Evolutionary conservation across 306 rosid genomes (phyloP), one percentile per base, ranked within the genome.

Genomic region (Macrotyloma uniflorum): DNA sequence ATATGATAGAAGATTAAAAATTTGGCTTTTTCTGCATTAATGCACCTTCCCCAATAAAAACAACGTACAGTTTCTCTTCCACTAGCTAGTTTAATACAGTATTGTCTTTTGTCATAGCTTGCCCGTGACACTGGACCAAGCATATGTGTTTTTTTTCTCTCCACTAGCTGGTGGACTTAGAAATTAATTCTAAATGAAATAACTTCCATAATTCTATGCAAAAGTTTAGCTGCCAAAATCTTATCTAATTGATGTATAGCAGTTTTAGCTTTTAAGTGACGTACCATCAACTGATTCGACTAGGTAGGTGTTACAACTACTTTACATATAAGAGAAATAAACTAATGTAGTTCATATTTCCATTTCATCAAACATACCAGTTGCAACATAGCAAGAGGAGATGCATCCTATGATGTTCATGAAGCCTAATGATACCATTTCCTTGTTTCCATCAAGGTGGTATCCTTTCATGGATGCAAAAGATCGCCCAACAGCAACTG

Each of bases 321-420:
- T 22, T 42, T 43, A 23, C 16, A 3, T 16, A 47, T n/a, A 16
- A 15, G n/a, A 47, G 9, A 30, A 1, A 46, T 5, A 49, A 61
- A 61, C 8, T 4, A 19, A 20, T 13, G 35, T 5, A 22, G 53
- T 66, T 40, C 20, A 22, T 38, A 12, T 19, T 14, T 23, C 57
- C 22, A 67, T 24, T 8, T n/a, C 6, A 30, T 70, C 36, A 30
- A 54, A 72, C 22, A 46, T 79, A 89, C 96, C 96, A 47, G 93
- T 87, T 30, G 94, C 91, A 22, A 87, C 88, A 46, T 88, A 92
- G 83, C 93, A 90, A 20, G 97, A 92, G 64, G 93, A 85, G 33
- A 87, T 82, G 57, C 86, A 88, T 19, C 95, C 97, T 59, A 57
- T 57, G 35, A 57, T 57, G 64, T 57, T 57, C 64, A 57, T 57